Evolutionary conservation across 2,329 filamentous ascomycete genomes (phyloP), one percentile per base, ranked within the genome.

Genomic region (Beauveria asiatica): DNA sequence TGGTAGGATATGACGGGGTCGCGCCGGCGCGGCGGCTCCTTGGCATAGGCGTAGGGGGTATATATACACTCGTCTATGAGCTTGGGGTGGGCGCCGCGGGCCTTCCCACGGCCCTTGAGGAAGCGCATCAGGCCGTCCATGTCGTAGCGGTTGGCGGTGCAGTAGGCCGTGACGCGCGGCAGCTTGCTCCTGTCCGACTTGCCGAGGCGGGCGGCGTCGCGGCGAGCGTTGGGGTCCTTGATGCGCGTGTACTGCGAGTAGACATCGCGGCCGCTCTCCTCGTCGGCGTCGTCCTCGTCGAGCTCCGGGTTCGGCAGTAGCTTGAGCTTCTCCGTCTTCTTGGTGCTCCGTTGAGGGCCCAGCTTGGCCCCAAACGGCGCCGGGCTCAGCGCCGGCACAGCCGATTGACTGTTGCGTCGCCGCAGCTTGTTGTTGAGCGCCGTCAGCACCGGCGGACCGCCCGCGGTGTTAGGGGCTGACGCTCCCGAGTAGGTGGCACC

Each of bases 171-270:
- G 16, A 99, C 94, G 63, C 94, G 82, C 5, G 94, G 94, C 60
- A 99, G 76, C 64, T 87, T 83, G 64, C 91, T 88, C 60, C 94
- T 83, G 72, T 99, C 94, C 44, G 93, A 92, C 73, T 97, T 99
- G 42, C 94, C 94, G 45, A 99, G 75, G 60, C 92, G 81, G 30
- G 94, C 94, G 17, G 94, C 94, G 79, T 97, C 93, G 68, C 94
- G 84, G 63, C 94, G 81, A 9, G 94, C 94, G 0, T 88, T 96
- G 0, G 93, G 92, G 70, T 99, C 94, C 73, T 97, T 97, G 75
- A 99, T 99, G 49, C 94, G 84, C 9, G 93, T 96, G 72, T 97
- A 97, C 73, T 99, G 94, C 27, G 92, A 93, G 76, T 99, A 99
- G 37, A 99, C 94, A 71, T 99, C 94, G 64, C 92, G 82, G 10